Percentiles rank a stretch among this genome's conserved stretches.
Conservation (phyloP, 805 yeast genomes). For the Komagataella mondaviorum region DNA sequence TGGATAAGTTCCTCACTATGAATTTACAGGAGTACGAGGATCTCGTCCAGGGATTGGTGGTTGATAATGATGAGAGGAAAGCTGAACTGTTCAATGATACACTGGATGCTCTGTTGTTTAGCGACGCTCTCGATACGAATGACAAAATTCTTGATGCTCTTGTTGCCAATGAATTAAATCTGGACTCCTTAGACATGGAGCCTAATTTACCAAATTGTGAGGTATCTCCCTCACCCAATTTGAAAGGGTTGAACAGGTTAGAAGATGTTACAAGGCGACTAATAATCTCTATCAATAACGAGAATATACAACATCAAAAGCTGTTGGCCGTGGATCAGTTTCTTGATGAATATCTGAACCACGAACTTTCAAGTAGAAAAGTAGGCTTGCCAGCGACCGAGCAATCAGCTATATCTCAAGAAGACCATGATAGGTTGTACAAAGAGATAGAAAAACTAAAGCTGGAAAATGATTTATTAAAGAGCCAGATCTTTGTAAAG, state of each 20-base stretch:
- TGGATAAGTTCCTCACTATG: slow-evolving; percentile 59
- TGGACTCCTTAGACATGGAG: slow-evolving; percentile 3
- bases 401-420: neutral
- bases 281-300: slow-evolving; percentile 39
- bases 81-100: slow-evolving; percentile 19
- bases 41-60: slow-evolving; percentile 11
- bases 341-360: slow-evolving; percentile 27
- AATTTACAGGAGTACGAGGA: slow-evolving; percentile 20
- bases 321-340: slow-evolving; percentile 41
- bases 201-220: slow-evolving; percentile 5
- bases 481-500: neutral
- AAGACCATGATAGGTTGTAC: neutral
- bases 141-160: slow-evolving; percentile 13
- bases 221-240: slow-evolving; percentile 15
- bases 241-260: slow-evolving; percentile 41
- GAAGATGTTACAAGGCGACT: slow-evolving; percentile 42
- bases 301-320: slow-evolving; percentile 45
- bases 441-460: neutral
- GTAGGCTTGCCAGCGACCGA: neutral
- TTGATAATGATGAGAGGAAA: slow-evolving; percentile 13
- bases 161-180: slow-evolving; percentile 13
- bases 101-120: slow-evolving; percentile 21
- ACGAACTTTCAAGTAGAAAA: neutral
- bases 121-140: slow-evolving; percentile 20
- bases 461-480: neutral